A percentile compares a stretch with the other conserved stretches of the same genome.
These are phyloP conservation scores for Ceratocystis alfenasii DNA, from an alignment of 2,329 filamentous ascomycete genomes.

Conservation along the genomic window DNA sequence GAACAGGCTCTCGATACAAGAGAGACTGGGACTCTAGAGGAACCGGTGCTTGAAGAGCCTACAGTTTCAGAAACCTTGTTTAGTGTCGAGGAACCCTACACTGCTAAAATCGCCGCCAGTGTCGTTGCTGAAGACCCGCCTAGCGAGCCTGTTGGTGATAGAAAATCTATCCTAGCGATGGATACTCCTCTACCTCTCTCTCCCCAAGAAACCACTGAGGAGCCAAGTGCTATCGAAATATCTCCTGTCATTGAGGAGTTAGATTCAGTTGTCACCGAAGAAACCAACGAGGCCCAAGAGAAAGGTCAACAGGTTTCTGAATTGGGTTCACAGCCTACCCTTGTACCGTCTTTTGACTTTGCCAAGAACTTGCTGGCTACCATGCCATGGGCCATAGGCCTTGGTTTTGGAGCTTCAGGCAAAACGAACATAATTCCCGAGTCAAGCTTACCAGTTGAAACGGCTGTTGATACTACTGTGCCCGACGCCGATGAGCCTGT, in stretches of 20 bases:
- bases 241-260: background rate
- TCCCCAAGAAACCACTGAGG: background rate
- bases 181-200: background rate
- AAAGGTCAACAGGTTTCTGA: background rate
- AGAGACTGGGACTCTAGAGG: background rate
- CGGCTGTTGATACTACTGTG: too few species aligned
- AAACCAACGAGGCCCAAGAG: background rate
- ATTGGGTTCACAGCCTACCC: background rate
- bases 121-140: too few species aligned
- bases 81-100: background rate
- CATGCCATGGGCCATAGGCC: conserved; percentile 9
- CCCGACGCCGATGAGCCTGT: background rate
- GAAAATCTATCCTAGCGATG: too few species aligned
- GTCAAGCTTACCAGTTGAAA: background rate
- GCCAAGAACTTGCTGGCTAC: conserved; percentile 12
- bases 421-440: background rate
- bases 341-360: conserved; percentile 15
- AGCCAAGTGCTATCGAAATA: background rate
- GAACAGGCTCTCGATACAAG: background rate
- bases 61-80: background rate
- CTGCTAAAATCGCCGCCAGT: too few species aligned
- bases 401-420: background rate
- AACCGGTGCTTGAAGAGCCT: background rate
- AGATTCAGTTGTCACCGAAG: background rate
- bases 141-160: too few species aligned